Percentiles rank a stretch among this genome's conserved stretches.
Conservation (phyloP, 768 basidiomycete species). For the Daedalea quercina region DNA sequence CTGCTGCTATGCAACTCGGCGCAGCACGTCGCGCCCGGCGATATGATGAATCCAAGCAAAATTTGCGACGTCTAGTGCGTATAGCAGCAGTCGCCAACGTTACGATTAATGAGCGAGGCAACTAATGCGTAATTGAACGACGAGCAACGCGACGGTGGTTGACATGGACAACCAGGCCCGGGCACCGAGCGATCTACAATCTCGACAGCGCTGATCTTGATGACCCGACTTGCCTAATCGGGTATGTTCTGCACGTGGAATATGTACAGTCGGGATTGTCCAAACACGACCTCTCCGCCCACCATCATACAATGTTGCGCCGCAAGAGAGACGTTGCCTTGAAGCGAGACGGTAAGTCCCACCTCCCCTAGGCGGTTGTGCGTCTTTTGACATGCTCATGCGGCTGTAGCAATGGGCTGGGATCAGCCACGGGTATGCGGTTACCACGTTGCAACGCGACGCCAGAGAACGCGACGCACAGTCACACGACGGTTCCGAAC, state of each 20-base stretch:
- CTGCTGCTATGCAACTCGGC: too few relatives aligned
- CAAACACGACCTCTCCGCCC: not conserved
- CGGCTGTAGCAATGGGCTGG: not conserved
- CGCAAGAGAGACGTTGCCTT: too few relatives aligned
- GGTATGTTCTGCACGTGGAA: not conserved
- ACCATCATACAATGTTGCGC: not conserved
- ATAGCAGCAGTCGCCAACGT: too few relatives aligned
- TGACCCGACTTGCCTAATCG: not conserved
- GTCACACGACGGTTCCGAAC: conserved; percentile 1
- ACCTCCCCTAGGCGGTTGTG: not conserved
- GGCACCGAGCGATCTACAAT: not conserved
- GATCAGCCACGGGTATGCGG: not conserved
- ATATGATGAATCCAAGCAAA: too few relatives aligned
- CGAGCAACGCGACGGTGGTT: too few relatives aligned
- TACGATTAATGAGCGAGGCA: too few relatives aligned
- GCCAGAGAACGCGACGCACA: not conserved
- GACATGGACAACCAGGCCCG: too few relatives aligned
- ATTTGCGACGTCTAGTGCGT: too few relatives aligned
- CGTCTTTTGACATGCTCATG: not conserved
- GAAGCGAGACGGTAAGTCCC: not conserved
- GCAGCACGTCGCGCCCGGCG: too few relatives aligned
- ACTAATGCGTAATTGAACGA: too few relatives aligned
- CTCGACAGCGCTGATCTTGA: conserved; percentile 2
- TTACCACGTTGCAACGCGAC: conserved; percentile 2
- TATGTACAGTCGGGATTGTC: not conserved